Base-by-base conservation (phyloP, 202 grass and related monocot species). In the Brachypodium distachyon region DNA sequence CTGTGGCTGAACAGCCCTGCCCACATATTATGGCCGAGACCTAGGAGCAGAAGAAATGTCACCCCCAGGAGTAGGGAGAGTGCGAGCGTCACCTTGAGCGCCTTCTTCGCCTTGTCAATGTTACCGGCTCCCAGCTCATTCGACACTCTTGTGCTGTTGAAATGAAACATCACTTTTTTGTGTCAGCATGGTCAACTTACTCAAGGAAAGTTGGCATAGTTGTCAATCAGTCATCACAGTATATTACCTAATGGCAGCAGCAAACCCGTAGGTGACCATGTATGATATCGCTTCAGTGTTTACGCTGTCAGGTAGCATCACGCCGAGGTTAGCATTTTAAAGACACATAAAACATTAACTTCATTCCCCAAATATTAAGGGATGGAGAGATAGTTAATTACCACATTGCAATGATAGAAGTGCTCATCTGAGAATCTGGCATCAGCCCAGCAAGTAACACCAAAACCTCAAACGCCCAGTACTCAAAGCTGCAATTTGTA, bases 371-470 rank as follows among this genome's bases (percentile, higher is more conserved):
- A 16, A 67, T n/a, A 67, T 32, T 39, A 67, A 18, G 10, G 44
- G n/a, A 22, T 12, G 46, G 21, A 61, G 5, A 43, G 60, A 58
- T 12, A 73, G 58, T 64, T 12, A 73, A 52, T 64, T 82, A 97
- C 93, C 93, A 97, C 83, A 97, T 91, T 14, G 90, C 90, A 9
- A 97, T 81, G 59, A 97, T 54, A 67, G 88, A 97, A 71, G 93
- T 93, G 63, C 88, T 97, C 55, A 89, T 48, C 31, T 85, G 88
- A 12, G 90, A 93, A 43, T 91, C 72, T 1, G 93, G 88, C 88
- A 91, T 84, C 39, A 97, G 58, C 51, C 93, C 93, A 8, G 93
- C 93, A 18, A 97, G 64, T 21, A 97, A 67, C 61, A 97, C 90
- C 60, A 97, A 31, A n/a, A 93, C 70, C 64, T 97, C 93, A 28